Evolutionary conservation across 768 basidiomycete genomes (phyloP), one percentile per base, ranked within the genome.

Genomic region (Leccinum sublutescens): DNA sequence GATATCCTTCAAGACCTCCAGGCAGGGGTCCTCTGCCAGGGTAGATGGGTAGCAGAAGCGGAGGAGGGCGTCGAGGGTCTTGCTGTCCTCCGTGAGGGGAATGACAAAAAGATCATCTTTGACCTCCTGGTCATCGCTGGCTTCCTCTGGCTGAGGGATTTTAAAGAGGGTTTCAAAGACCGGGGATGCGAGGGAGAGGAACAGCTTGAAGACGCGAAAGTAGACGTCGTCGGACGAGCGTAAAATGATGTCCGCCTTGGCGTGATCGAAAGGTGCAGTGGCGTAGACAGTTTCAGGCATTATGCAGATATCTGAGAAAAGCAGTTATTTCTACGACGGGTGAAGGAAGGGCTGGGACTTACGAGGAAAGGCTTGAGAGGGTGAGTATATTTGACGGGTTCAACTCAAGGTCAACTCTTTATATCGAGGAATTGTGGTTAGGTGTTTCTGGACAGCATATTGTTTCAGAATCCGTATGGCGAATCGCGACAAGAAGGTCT

Each of bases 111-210:
- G 56, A 10, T 61, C 57, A 27, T 68, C 61, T 27, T 55, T 60
- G 36, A 45, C 50, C 17, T 63, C 66, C 23, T 58, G 61, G 1
- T 64, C 62, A 3, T 54, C 57, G 4, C 19, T 40, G 3, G 6
- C 58, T 36, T 56, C 25, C 4, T 53, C 21, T n/a, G 71, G 59
- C 33, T 75, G 69, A 5, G 71, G 71, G 5, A 73, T 61, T 14
- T 62, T 53, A 48, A 76, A 73, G 58, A 78, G 70, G 21, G 65
- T 64, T 19, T 66, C 60, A 50, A 75, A 78, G 50, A 75, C 64
- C 0, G 71, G 64, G 12, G 75, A 76, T 12, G 75, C 66, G 25
- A 71, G 65, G 23, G 66, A 63, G 15, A 76, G 71, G 36, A 76
- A 68, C 4, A 64, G 57, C 14, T 66, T 73, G 59, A 75, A 72